Evolutionary conservation across 805 yeast genomes (phyloP), one percentile per base, ranked within the genome.

Genomic region (Zygotorulaspora chibaensis): DNA sequence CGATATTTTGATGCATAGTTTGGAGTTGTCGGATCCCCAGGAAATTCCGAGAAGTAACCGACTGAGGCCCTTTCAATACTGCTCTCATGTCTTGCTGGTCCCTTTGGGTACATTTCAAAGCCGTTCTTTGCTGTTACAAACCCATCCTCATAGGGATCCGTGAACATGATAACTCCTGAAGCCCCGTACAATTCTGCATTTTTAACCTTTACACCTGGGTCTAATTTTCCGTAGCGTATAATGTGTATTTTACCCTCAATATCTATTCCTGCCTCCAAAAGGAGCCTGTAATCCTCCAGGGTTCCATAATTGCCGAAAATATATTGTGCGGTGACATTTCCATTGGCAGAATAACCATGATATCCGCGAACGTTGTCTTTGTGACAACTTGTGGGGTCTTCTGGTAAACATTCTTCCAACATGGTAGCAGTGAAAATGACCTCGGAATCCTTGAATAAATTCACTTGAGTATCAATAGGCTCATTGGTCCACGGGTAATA

Each of bases 11-110:
- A 77, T 1, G 87, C 75, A 67, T 77, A 79, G 2, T 87, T 87
- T 7, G 87, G 87, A 2, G 89, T 82, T 0, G 89, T 80, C 29
- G 90, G 90, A 58, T 84, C 91, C 10, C 90, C 90, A 0, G 89
- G 87, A 41, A 72, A 71, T 27, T 76, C 77, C 2, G 80, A 74
- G 45, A 80, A 69, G 50, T 70, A 79, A 48, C 73, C 79, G 0
- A 77, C 81, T 8, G 85, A 74, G 2, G 81, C 84, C 58, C 86
- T 71, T 55, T 81, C 81, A 23, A 84, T 76, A 8, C 81, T 70
- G 42, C 75, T 67, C 30, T 80, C 79, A 51, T 78, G 81, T 55
- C 87, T 72, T 1, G 87, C 85, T 2, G 81, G 80, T 0, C 89
- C 89, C 3, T 71, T 48, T 0, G 90, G 89, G 54, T 76, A 83